Evolutionary conservation across 495 filamentous ascomycete genomes (phyloP), one percentile per base, ranked within the genome.

Genomic region (Penicillium argentinense): DNA sequence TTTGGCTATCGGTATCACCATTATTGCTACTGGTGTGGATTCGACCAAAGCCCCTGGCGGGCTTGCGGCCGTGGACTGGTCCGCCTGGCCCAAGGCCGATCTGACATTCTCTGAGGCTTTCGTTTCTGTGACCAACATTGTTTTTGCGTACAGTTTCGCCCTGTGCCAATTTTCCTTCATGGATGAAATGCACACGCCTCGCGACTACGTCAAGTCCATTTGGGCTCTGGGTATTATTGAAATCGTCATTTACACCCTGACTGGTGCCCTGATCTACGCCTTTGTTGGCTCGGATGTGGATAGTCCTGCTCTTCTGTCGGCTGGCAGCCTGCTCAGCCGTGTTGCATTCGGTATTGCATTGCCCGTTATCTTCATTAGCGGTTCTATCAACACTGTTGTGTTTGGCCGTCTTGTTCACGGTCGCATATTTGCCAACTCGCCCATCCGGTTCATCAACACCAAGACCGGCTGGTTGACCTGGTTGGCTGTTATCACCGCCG

Each of bases 221-320:
- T 69, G 69, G 44, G 49, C 74, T 24, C 74, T 83, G 3, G 79
- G 81, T 23, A 36, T 73, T 39, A 74, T 74, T 19, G 80, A 84
- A 53, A 81, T 79, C 17, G 42, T 76, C 49, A 77, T 87, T 36
- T 87, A 89, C 64, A 80, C 80, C 24, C 28, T 84, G 19, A 78
- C 82, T 1, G 81, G 79, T 8, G 74, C 77, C 2, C 59, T 87
- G 17, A 77, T 88, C 46, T 89, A 88, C 61, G 63, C 62, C 52
- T 89, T 77, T 58, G 80, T 80, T 13, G 86, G 86, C 26, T 57
- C 54, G 5, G 67, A 68, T 14, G 85, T 89, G 45, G 51, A 62
- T 22, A 80, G 81, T 3, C 86, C 86, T 3, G 83, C 85, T 3
- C 72, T 89, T 0, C 69, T 81, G 9, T 81, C 82, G 0, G 79